These are phyloP conservation scores for Turritis glabra DNA, from an alignment of 345 rosid species.

Conservation along the genomic window DNA sequence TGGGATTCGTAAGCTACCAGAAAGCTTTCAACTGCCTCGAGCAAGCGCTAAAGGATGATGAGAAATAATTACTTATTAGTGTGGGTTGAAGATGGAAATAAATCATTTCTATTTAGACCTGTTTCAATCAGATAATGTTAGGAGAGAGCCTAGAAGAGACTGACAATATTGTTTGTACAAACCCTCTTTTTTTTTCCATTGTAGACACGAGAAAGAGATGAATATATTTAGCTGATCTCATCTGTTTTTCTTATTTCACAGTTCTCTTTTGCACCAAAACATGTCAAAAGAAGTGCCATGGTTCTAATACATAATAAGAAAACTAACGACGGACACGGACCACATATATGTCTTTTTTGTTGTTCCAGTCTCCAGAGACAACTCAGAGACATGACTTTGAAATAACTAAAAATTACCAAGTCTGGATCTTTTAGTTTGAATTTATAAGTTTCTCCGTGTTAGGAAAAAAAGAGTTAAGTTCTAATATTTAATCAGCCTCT, in stretches of 20 bases:
- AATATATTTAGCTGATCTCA: background rate
- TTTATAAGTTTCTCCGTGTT: background rate
- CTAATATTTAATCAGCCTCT: background rate
- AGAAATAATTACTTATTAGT: slow-evolving; percentile 19
- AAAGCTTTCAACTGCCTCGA: slow-evolving; percentile 64
- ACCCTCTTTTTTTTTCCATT: background rate
- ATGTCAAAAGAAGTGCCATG: background rate
- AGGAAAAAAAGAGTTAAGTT: background rate
- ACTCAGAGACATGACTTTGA: background rate
- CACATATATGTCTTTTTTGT: background rate
- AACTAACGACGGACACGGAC: background rate
- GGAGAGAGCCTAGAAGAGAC: slow-evolving; percentile 20
- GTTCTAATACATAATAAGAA: background rate
- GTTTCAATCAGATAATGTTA: slow-evolving; percentile 30
- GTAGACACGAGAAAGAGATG: slow-evolving; percentile 10
- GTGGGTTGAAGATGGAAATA: slow-evolving; percentile 19
- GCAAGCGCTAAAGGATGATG: slow-evolving; percentile 38
- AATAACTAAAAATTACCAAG: background rate
- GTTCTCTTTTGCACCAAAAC: background rate
- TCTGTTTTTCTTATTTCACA: background rate
- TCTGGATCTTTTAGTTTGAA: background rate
- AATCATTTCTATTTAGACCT: slow-evolving; percentile 18
- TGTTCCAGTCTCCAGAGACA: background rate
- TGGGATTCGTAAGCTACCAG: slow-evolving; percentile 74
- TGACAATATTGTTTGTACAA: slow-evolving; percentile 26